Conservation (phyloP, 2,329 filamentous ascomycete species). For the Fusarium sulawesiense region DNA sequence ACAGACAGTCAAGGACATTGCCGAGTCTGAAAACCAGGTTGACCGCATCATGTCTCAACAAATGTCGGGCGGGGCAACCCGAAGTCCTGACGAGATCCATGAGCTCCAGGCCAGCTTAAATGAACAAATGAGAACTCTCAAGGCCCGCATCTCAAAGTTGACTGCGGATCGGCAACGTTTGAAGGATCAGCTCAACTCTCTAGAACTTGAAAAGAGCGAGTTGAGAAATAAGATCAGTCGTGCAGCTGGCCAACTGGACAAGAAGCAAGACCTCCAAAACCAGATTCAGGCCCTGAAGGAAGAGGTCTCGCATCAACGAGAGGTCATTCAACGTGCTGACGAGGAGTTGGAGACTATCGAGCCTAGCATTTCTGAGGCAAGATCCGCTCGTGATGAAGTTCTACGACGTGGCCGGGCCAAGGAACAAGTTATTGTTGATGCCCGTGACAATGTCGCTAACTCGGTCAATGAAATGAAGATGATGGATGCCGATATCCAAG, state of each 20-base stretch:
- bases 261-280: conserved; percentile 75
- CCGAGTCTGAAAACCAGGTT: conserved; percentile 77
- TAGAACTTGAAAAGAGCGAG: conserved; percentile 84
- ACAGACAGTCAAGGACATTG: conserved; percentile 78
- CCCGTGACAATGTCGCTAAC: conserved; percentile 76
- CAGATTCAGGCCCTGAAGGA: conserved; percentile 81
- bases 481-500: conserved; percentile 80
- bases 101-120: conserved; percentile 75
- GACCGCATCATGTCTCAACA: conserved; percentile 81
- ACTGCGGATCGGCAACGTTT: conserved; percentile 77
- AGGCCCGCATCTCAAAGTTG: conserved; percentile 73
- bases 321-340: conserved; percentile 76
- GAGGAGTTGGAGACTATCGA: conserved; percentile 77
- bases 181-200: conserved; percentile 72
- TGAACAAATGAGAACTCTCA: conserved; percentile 74
- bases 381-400: conserved; percentile 80
- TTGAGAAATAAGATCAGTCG: conserved; percentile 77
- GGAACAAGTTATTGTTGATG: conserved; percentile 77
- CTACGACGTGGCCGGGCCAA: conserved; percentile 76
- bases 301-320: conserved; percentile 74
- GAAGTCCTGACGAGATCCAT: conserved; percentile 86
- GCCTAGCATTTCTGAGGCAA: conserved; percentile 80
- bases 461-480: conserved; percentile 82
- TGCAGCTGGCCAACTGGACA: conserved; percentile 80
- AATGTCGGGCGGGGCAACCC: conserved; percentile 70